A percentile compares a stretch with the other conserved stretches of the same genome.
phyloP scores from a whole-genome alignment of 106 monocot species.

The Phalaenopsis equestris region DNA sequence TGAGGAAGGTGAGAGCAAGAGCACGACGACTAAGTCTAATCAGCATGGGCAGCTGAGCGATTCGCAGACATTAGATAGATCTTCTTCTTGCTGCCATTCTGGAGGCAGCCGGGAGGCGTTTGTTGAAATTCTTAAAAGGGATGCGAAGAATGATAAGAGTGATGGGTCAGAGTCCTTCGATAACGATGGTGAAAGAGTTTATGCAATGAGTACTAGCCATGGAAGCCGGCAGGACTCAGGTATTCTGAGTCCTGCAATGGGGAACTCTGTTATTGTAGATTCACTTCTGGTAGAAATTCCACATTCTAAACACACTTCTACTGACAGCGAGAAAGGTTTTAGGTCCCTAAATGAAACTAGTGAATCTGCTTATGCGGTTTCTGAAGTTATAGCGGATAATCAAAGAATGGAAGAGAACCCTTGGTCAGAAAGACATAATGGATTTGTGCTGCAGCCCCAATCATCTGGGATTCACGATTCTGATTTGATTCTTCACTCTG shows the following conservation, averaged over 20 bases:
- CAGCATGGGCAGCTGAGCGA: slow-evolving; percentile 38
- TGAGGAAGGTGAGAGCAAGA: slow-evolving; percentile 35
- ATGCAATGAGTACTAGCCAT: slow-evolving; percentile 15
- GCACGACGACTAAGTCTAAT: slow-evolving; percentile 51
- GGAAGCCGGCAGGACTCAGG: slow-evolving; percentile 30
- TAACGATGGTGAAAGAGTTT: slow-evolving; percentile 22
- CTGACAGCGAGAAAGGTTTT: neutral
- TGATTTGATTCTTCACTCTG: neutral
- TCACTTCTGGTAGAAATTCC: slow-evolving; percentile 17
- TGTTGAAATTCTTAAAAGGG: slow-evolving; percentile 40
- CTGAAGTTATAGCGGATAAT: slow-evolving; percentile 15
- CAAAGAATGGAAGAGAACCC: slow-evolving; percentile 17
- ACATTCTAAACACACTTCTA: slow-evolving; percentile 12
- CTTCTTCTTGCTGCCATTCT: slow-evolving; percentile 36
- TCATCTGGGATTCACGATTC: slow-evolving; percentile 1
- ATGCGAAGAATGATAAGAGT: slow-evolving; percentile 11
- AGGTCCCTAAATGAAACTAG: neutral
- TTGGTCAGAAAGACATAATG: slow-evolving; percentile 13
- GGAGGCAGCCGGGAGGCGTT: slow-evolving; percentile 24
- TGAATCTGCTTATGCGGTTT: slow-evolving; percentile 13
- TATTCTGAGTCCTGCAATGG: slow-evolving; percentile 27
- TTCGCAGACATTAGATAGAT: slow-evolving; percentile 51
- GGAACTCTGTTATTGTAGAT: slow-evolving; percentile 30
- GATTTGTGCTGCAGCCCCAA: slow-evolving; percentile 4
- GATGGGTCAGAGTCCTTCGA: slow-evolving; percentile 26